Base-by-base conservation (phyloP, 108 stramenopile species). In the Bacterosira constricta region DNA sequence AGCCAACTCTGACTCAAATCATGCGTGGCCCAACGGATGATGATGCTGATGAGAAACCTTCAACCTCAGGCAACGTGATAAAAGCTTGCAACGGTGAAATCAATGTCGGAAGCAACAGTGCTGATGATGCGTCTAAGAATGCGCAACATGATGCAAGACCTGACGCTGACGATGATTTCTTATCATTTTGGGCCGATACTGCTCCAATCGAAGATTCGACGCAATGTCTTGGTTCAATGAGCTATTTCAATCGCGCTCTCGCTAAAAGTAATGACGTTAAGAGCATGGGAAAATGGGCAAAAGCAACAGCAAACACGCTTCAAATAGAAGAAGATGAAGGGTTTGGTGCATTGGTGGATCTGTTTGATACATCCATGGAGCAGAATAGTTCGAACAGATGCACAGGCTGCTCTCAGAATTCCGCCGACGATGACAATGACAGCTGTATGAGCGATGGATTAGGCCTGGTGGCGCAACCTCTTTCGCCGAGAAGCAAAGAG, bases 1-100 rank as follows among this genome's bases (percentile, higher is more conserved):
- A 72, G 71, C 71, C 71, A 20, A 72, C 71, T 29, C 34, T 72
- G 41, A 72, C 71, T 32, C 71, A 72, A 63, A 41, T 44, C 35
- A 47, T 50, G 26, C 50, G 47, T 23, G 52, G 26, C 25, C 20
- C 39, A 38, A 41, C 35, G 11, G 45, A 65, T 8, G 57, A 66
- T n/a, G 32, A 58, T 11, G 17, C 36, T 26, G 56, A 47, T 65
- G 64, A 66, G n/a, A 44, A 53, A 47, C 34, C 3, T 21, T 32
- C 46, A 46, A 47, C 46, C 11, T 8, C 17, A 20, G 61, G 39
- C 36, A 26, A 29, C n/a, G 30, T 34, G 30, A 57, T 31, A 7
- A 34, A 12, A 7, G 30, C 26, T 17, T 44, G 17, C 29, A 32
- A 54, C 10, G 17, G 1, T 31, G 12, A 32, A 31, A 32, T 26